Conservation (phyloP, 805 yeast species). For the Yamadazyma akitaensis region DNA sequence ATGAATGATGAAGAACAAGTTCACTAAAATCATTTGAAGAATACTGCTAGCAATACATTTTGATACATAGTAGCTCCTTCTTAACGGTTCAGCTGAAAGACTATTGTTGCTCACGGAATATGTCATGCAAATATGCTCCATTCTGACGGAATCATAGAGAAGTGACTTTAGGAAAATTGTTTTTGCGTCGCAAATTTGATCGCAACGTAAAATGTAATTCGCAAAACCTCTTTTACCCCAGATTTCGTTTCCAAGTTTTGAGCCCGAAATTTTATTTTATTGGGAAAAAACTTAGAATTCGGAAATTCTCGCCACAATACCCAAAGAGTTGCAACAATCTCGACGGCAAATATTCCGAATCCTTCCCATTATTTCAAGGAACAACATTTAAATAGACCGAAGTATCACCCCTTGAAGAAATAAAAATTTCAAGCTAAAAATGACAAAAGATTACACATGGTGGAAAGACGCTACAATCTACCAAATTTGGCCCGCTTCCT, state of each 20-base stretch:
- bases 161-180: background rate
- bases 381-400: background rate
- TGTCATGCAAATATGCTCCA: background rate
- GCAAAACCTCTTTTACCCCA: background rate
- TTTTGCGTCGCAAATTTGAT: constrained; percentile 9
- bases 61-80: too few relatives aligned
- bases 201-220: constrained; percentile 8
- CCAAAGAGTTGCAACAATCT: background rate
- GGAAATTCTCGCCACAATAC: too few relatives aligned
- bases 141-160: background rate
- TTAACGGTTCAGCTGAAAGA: too few relatives aligned
- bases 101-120: background rate
- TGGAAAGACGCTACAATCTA: constrained; percentile 58
- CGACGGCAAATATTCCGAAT: background rate
- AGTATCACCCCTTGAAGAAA: background rate
- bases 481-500: constrained; percentile 62
- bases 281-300: too few relatives aligned
- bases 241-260: background rate
- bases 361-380: background rate
- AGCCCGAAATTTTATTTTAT: background rate
- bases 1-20: too few relatives aligned
- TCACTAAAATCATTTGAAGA: too few relatives aligned
- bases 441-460: constrained; percentile 30
- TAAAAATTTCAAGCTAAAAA: background rate
- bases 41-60: too few relatives aligned